Percentiles rank a stretch among this genome's conserved stretches.
These are phyloP conservation scores for Cryphonectria nitschkei DNA, from an alignment of 2,329 filamentous ascomycete species.

Conservation along the genomic window DNA sequence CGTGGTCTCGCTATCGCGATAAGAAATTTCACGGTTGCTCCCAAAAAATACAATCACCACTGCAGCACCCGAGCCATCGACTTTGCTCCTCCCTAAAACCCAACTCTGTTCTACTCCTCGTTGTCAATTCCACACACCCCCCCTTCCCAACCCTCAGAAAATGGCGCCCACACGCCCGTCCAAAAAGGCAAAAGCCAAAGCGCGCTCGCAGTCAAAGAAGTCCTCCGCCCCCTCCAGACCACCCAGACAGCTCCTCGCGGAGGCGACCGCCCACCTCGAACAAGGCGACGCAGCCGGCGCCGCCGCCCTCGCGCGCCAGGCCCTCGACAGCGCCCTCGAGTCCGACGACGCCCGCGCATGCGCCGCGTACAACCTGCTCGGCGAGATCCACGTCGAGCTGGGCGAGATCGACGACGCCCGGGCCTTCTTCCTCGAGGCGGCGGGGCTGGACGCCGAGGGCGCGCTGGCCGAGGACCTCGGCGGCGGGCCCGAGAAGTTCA, in stretches of 20 bases:
- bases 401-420: constrained; percentile 80
- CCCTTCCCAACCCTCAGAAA: background rate
- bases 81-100: background rate
- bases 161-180: constrained; percentile 32
- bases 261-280: constrained; percentile 40
- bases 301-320: constrained; percentile 42
- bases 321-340: constrained; percentile 48
- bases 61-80: background rate
- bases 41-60: background rate
- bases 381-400: constrained; percentile 79
- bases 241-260: constrained; percentile 37
- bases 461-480: constrained; percentile 69
- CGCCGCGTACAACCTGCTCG: constrained; percentile 73
- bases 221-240: constrained; percentile 21
- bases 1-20: constrained; percentile 14
- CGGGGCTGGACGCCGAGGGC: constrained; percentile 77
- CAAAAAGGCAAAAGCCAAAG: constrained; percentile 30
- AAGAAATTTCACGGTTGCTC: constrained; percentile 18
- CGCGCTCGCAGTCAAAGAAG: constrained; percentile 23
- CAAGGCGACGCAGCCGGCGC: constrained; percentile 39
- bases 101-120: background rate
- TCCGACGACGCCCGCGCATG: constrained; percentile 53
- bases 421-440: constrained; percentile 72
- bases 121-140: background rate
- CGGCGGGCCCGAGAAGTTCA: constrained; percentile 89